phyloP scores from a whole-genome alignment of 2,329 filamentous ascomycete species.

The Colletotrichum filicis region DNA sequence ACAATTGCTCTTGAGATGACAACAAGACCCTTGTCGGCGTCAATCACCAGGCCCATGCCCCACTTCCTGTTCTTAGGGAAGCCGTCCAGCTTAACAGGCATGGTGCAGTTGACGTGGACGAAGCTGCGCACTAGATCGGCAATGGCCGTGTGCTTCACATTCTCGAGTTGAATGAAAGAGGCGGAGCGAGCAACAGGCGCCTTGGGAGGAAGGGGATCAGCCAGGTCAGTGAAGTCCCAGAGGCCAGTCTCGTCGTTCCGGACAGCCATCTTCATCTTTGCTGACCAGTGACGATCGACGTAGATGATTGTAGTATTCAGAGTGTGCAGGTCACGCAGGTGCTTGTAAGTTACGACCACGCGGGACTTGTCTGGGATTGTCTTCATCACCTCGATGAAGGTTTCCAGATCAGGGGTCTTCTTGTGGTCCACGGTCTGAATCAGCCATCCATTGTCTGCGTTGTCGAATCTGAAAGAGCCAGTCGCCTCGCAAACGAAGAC shows the following conservation, averaged over 20 bases:
- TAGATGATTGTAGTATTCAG: slow-evolving; percentile 92
- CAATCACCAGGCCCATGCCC: slow-evolving; percentile 96
- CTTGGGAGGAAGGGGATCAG: slow-evolving; percentile 80
- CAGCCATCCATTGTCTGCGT: slow-evolving; percentile 90
- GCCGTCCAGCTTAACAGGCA: slow-evolving; percentile 97
- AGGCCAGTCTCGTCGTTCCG: slow-evolving; percentile 90
- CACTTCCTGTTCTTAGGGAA: slow-evolving; percentile 95
- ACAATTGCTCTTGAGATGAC: slow-evolving; percentile 94
- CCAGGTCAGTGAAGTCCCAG: slow-evolving; percentile 94
- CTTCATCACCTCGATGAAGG: slow-evolving; percentile 93
- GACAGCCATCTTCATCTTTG: slow-evolving; percentile 91
- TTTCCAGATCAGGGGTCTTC: slow-evolving; percentile 85
- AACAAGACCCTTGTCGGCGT: slow-evolving; percentile 94
- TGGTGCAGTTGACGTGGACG: slow-evolving; percentile 89
- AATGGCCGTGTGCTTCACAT: slow-evolving; percentile 88
- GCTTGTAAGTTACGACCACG: slow-evolving; percentile 95
- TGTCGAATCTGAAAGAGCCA: slow-evolving; percentile 95
- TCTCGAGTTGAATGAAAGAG: slow-evolving; percentile 91
- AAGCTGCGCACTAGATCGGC: slow-evolving; percentile 95
- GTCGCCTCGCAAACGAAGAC: slow-evolving; percentile 96
- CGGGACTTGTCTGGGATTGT: slow-evolving; percentile 83
- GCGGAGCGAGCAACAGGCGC: slow-evolving; percentile 80
- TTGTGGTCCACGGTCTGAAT: slow-evolving; percentile 93
- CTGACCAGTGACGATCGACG: slow-evolving; percentile 94
- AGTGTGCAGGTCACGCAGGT: slow-evolving; percentile 93